These are phyloP conservation scores for Luzula sylvatica DNA, from an alignment of 176 grass and related monocot genomes.

Conservation along the genomic window DNA sequence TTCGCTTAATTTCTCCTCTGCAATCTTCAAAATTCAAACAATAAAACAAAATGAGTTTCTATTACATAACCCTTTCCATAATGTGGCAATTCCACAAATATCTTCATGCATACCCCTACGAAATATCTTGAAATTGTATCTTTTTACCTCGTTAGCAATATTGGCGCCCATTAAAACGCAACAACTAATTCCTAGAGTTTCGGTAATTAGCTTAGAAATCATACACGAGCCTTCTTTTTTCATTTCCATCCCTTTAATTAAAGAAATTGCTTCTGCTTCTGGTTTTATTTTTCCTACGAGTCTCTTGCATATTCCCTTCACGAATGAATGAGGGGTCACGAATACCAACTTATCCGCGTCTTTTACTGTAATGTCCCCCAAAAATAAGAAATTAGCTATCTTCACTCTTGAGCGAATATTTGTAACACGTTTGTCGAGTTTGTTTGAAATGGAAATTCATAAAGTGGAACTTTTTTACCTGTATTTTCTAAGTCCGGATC, in stretches of 20 bases:
- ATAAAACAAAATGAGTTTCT: background rate
- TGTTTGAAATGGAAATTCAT: background rate
- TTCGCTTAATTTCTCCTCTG: conserved; percentile 89
- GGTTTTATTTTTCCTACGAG: conserved; percentile 70
- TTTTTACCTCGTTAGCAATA: conserved; percentile 86
- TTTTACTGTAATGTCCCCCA: conserved; percentile 41
- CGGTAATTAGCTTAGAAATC: conserved; percentile 78
- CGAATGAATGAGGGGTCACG: conserved; percentile 89
- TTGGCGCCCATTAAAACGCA: conserved; percentile 99
- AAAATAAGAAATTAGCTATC: no score
- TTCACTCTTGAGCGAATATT: no score
- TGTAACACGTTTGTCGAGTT: no score
- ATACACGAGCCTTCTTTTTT: conserved; percentile 85
- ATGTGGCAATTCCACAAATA: no score
- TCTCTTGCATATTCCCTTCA: conserved; percentile 82
- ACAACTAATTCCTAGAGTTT: conserved; percentile 78
- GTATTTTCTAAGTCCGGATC: conserved; percentile 90
- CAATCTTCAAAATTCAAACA: conserved; percentile 51
- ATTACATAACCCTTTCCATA: no score
- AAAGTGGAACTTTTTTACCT: conserved; percentile 29
- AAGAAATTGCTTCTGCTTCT: conserved; percentile 61
- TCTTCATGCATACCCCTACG: no score
- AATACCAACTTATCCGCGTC: conserved; percentile 87
- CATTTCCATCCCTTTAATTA: conserved; percentile 97
- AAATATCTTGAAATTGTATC: no score